Percentiles rank a stretch among this genome's conserved stretches.
These are phyloP conservation scores for Russula sp. DNA, from an alignment of 768 basidiomycete genomes.

Conservation along the genomic window DNA sequence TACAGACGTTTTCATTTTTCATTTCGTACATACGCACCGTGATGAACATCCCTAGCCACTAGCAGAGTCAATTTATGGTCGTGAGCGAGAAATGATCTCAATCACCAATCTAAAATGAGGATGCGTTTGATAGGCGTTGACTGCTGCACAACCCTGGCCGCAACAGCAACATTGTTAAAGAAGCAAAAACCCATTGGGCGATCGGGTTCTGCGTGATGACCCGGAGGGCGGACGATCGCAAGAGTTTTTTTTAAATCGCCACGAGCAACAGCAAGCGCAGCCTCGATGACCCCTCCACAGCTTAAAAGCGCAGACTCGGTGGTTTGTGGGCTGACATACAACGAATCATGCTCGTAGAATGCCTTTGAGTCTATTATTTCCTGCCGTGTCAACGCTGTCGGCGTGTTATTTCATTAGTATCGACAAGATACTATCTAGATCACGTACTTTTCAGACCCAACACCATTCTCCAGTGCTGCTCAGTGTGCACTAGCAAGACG, in stretches of 20 bases:
- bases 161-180: slow-evolving; percentile 97
- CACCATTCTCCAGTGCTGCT: slow-evolving; percentile 90
- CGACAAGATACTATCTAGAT: neutral
- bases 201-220: slow-evolving; percentile 97
- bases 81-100: slow-evolving; percentile 13
- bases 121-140: slow-evolving; percentile 66
- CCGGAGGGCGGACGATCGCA: slow-evolving; percentile 94
- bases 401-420: slow-evolving; percentile 17
- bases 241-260: slow-evolving; percentile 77
- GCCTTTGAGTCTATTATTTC: slow-evolving; percentile 65
- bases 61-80: neutral
- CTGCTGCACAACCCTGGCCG: slow-evolving; percentile 73
- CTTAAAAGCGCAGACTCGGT: slow-evolving; percentile 81
- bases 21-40: slow-evolving; percentile 44
- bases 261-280: slow-evolving; percentile 76
- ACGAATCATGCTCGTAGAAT: slow-evolving; percentile 86
- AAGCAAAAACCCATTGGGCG: slow-evolving; percentile 99
- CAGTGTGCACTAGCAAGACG: slow-evolving; percentile 82
- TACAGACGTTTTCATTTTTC: neutral
- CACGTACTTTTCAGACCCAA: slow-evolving; percentile 33
- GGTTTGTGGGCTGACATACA: slow-evolving; percentile 85
- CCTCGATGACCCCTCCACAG: slow-evolving; percentile 93
- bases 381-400: slow-evolving; percentile 63
- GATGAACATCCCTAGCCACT: slow-evolving; percentile 80
- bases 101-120: slow-evolving; percentile 92